These are phyloP conservation scores for Yamadazyma scolyti DNA, from an alignment of 805 yeast species.

Conservation along the genomic window DNA sequence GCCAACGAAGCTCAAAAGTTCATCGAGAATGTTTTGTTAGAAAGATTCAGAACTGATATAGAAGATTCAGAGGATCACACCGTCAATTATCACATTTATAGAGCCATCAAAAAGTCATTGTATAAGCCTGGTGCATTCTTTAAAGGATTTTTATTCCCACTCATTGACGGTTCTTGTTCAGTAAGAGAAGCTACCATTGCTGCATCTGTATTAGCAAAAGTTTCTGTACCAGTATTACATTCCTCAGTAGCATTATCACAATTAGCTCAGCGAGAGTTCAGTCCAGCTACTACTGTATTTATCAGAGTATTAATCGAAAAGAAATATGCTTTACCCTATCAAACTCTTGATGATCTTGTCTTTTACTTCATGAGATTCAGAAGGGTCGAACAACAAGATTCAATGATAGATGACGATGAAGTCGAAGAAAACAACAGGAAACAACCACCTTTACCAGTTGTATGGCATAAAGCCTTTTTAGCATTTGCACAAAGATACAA, in stretches of 20 bases:
- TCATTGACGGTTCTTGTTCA: constrained; percentile 84
- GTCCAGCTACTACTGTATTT: constrained; percentile 87
- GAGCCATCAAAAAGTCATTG: constrained; percentile 86
- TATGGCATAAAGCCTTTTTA: constrained; percentile 96
- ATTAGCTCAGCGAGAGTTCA: constrained; percentile 72
- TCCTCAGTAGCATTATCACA: constrained; percentile 93
- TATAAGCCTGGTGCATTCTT: constrained; percentile 98
- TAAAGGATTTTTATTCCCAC: constrained; percentile 91
- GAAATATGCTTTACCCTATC: constrained; percentile 95
- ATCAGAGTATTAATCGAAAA: constrained; percentile 87
- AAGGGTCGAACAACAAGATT: constrained; percentile 35
- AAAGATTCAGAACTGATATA: constrained; percentile 66
- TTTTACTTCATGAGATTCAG: constrained; percentile 92
- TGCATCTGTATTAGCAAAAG: constrained; percentile 83
- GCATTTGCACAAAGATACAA: constrained; percentile 95
- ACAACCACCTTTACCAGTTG: constrained; percentile 76
- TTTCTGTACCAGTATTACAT: constrained; percentile 91
- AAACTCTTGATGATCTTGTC: constrained; percentile 90
- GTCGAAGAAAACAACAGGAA: constrained; percentile 1
- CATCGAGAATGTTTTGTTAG: constrained; percentile 62
- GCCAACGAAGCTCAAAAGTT: constrained; percentile 88
- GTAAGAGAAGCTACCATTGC: constrained; percentile 93
- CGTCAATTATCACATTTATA: constrained; percentile 87
- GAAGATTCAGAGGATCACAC: constrained; percentile 73
- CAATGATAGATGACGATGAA: constrained; percentile 29